phyloP scores from a whole-genome alignment of 164 flowering plant species.

The Chloranthus sessilifolius region DNA sequence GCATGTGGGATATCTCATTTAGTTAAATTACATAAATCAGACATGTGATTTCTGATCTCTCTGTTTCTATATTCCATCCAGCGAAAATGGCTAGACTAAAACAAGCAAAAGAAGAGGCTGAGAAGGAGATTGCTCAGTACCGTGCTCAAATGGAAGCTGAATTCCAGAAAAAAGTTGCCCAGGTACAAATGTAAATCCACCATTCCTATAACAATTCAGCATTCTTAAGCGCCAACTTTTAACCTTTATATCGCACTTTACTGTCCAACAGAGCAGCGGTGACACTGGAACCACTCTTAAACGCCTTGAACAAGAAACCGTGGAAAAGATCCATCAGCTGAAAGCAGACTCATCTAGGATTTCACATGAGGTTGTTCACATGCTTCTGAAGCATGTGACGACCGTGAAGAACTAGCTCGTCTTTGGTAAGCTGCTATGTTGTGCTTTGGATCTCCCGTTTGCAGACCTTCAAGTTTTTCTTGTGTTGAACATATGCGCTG shows the following conservation, averaged over 20 bases:
- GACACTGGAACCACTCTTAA: conserved; percentile 90
- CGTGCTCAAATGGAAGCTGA: conserved; percentile 57
- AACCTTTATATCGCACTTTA: not conserved
- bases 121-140: conserved; percentile 50
- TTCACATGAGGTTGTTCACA: conserved; percentile 62
- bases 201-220: not conserved
- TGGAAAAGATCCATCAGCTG: conserved; percentile 53
- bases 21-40: too few species aligned
- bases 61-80: conserved; percentile 13
- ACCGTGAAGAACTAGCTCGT: conserved; percentile 56
- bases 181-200: conserved; percentile 30
- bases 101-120: conserved; percentile 80
- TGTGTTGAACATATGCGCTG: not conserved
- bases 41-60: conserved; percentile 4
- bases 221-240: not conserved
- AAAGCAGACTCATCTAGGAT: conserved; percentile 54
- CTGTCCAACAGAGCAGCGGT: conserved; percentile 72
- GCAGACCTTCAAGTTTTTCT: not conserved
- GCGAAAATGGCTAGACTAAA: conserved; percentile 63
- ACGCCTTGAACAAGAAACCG: conserved; percentile 85
- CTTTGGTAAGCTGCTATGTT: not conserved
- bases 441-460: not conserved
- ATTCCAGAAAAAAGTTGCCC: conserved; percentile 54
- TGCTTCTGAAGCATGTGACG: conserved; percentile 82
- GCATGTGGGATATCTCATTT: too few species aligned